These are phyloP conservation scores for Phyllosticta citribraziliensis DNA, from an alignment of 2,329 filamentous ascomycete genomes.

Conservation along the genomic window DNA sequence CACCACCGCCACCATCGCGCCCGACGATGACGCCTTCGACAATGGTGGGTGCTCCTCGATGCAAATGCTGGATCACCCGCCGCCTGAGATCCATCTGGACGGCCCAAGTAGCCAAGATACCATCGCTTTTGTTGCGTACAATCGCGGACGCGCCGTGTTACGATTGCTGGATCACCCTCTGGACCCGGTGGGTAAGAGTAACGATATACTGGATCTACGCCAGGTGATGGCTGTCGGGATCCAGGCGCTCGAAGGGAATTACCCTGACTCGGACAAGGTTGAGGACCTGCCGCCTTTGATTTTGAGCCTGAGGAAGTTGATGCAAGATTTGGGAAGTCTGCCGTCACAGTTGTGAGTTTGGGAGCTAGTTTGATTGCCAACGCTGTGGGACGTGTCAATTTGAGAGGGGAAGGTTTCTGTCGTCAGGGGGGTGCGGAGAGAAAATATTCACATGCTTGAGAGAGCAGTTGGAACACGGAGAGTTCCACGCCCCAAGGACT, in stretches of 20 bases:
- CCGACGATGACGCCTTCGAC: not conserved
- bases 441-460: no score
- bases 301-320: slow-evolving; percentile 14
- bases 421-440: no score
- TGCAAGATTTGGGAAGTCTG: slow-evolving; percentile 15
- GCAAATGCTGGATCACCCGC: not conserved
- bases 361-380: no score
- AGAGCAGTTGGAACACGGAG: no score
- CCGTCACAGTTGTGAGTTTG: not conserved
- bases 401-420: no score
- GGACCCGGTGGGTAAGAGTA: not conserved
- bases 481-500: no score
- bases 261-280: slow-evolving; percentile 12
- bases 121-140: not conserved
- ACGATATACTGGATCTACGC: slow-evolving; percentile 13
- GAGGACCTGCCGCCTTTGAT: slow-evolving; percentile 15
- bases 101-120: not conserved
- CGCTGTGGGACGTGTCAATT: no score
- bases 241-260: slow-evolving; percentile 14
- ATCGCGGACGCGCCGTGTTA: not conserved
- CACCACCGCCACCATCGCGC: slow-evolving; percentile 10
- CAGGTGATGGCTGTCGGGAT: slow-evolving; percentile 14
- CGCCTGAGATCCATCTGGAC: not conserved
- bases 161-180: not conserved
- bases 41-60: not conserved